Evolutionary conservation across 805 yeast species (phyloP), one percentile per base, ranked within the genome.

Genomic region (Hanseniaspora mollemarum): DNA sequence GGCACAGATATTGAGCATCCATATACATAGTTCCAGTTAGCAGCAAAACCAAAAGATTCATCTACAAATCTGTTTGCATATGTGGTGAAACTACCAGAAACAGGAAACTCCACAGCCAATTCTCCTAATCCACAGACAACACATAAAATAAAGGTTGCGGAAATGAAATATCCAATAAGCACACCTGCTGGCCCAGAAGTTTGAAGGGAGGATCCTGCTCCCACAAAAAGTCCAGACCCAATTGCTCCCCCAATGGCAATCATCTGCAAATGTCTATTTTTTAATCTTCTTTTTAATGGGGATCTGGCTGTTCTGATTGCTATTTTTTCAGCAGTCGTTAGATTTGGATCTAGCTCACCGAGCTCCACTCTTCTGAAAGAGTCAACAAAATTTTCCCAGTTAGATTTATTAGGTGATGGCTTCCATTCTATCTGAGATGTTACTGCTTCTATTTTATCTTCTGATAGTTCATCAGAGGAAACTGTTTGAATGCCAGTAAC

Each of bases 151-250:
- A 80, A 70, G 8, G 76, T 59, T 51, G 83, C 81, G n/a, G 75
- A 71, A 26, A 77, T 61, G 42, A 64, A 58, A 71, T 79, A 74
- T 56, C 80, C 80, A 43, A 77, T 71, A 54, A 77, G 58, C 13
- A 78, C 59, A 49, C 78, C 74, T 1, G 81, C 87, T 16, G 87
- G 85, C 38, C 87, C 87, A 56, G 82, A 83, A 36, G 78, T 72
- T 45, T 71, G 57, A 54, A 81, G 66, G 3, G 83, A 77, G 10
- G 68, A 67, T 55, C 86, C 87, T 22, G 84, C 73, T 60, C 86
- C 85, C 44, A 83, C 81, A 56, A 83, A 77, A 51, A 83, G 67
- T 61, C 92, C 94, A 29, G 85, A 78, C 63, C 87, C 87, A 55
- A 81, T 78, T 54, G 80, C 73, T 58, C 85, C 84, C 55, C 84